Conservation (phyloP, 2,329 filamentous ascomycete genomes). For the Xylariaceae sp. region DNA sequence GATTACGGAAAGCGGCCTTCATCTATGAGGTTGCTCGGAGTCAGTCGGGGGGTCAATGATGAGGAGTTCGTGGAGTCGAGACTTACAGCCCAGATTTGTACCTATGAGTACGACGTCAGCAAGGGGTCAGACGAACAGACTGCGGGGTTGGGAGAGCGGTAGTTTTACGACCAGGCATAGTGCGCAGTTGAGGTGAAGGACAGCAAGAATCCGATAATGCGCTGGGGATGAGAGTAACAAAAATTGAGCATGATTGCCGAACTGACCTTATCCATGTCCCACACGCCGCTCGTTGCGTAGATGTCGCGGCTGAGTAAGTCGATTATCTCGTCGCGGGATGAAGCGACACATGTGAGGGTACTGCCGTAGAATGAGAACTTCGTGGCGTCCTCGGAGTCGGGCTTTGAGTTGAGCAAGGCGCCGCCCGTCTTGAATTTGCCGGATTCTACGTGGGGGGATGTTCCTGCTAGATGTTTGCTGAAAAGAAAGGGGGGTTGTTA, state of each 20-base stretch:
- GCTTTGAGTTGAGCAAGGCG: slow-evolving; percentile 64
- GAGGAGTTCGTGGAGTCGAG: background rate
- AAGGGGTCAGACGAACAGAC: background rate
- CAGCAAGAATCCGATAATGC: background rate
- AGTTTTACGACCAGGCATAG: background rate
- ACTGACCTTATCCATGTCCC: slow-evolving; percentile 70
- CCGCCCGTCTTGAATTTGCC: slow-evolving; percentile 66
- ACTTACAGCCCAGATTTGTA: slow-evolving; percentile 49
- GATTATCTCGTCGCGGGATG: slow-evolving; percentile 66
- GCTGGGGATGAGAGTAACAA: background rate
- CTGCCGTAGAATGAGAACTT: slow-evolving; percentile 71
- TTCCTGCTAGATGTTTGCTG: slow-evolving; percentile 53
- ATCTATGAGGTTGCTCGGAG: slow-evolving; percentile 13
- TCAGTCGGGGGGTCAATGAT: background rate
- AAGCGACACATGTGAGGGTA: slow-evolving; percentile 64
- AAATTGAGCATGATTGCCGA: background rate
- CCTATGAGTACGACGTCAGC: slow-evolving; percentile 29
- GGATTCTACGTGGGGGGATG: slow-evolving; percentile 50
- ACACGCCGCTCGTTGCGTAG: slow-evolving; percentile 70
- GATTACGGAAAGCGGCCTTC: slow-evolving; percentile 25
- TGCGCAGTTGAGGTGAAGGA: too few species aligned
- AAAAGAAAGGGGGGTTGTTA: too few species aligned
- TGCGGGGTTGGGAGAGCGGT: background rate
- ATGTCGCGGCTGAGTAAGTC: slow-evolving; percentile 68
- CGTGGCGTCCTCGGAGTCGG: slow-evolving; percentile 55